Evolutionary conservation across 495 filamentous ascomycete species (phyloP), one percentile per base, ranked within the genome.

Genomic region (Acidomyces sp.): DNA sequence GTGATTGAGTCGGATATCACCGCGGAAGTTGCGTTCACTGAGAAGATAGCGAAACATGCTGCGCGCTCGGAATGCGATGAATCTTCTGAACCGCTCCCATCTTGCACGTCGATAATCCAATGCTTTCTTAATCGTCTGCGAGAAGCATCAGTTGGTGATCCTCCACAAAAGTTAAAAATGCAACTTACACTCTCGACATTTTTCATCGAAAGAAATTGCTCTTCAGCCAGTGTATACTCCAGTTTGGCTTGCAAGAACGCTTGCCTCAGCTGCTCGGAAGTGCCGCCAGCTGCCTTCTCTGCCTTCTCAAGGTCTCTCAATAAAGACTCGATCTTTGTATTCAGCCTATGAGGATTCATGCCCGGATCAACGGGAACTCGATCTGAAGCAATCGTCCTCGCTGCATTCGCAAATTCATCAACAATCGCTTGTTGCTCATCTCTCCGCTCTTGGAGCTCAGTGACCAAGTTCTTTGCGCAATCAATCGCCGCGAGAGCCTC

Each of bases 41-140:
- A 99, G 70, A 11, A 96, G 69, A 53, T 85, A 90, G 28, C 70
- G 78, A 55, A 99, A 99, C 46, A 83, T 84, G 13, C 76, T 74
- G 34, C 86, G 76, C 19, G 87, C 85, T 36, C 84, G 75, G 10
- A 75, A 75, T 9, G 85, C 82, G 44, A 99, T 95, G 46, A 77
- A 74, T 10, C 71, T 64, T 48, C 86, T 78, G 59, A 99, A 96
- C 37, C 73, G 68, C 39, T 70, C 63, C 81, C 84, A 96, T 45
- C 84, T 77, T 19, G 72, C 64, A 28, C 78, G 70, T 3, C 90
- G 82, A 37, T 82, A 62, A 22, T 67, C 61, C 22, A 93, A 69
- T 0, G 85, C 72, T 12, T 66, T 49, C 57, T 78, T 79, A 21
- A 94, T 65, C 0, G 10, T 6, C 37, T 46, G 25, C 17, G 15